Evolutionary conservation across 1,139 yeast genomes (phyloP).

Genomic region (Blastobotrys persicus): DNA sequence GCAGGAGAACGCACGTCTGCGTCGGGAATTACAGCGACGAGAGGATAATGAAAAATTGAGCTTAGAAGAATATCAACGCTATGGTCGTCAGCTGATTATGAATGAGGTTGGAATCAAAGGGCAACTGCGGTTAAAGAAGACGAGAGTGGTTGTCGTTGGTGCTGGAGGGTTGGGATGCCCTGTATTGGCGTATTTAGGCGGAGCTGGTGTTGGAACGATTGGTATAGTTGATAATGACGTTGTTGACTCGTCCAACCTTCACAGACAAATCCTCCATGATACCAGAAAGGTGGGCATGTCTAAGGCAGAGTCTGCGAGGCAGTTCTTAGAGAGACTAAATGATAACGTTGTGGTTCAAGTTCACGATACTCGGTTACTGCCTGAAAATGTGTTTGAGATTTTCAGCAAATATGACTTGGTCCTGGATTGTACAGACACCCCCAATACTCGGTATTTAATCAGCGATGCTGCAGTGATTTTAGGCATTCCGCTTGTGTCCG

Average conservation of each 20-base stretch:
- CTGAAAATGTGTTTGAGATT: constrained; percentile 61
- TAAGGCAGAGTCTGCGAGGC: constrained; percentile 77
- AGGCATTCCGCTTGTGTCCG: constrained; percentile 77
- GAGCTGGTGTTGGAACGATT: constrained; percentile 81
- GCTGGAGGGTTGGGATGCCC: constrained; percentile 99
- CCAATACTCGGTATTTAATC: constrained; percentile 79
- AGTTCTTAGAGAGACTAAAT: constrained; percentile 52
- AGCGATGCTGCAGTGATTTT: constrained; percentile 78
- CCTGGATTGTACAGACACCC: constrained; percentile 93
- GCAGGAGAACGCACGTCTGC: constrained; percentile 11
- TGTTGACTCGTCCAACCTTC: constrained; percentile 83
- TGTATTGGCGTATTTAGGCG: constrained; percentile 76
- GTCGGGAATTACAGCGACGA: not conserved
- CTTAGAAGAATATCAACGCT: constrained; percentile 70
- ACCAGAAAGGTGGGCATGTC: constrained; percentile 60
- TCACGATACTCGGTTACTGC: constrained; percentile 51
- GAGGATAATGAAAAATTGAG: constrained; percentile 7
- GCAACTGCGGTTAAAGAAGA: constrained; percentile 56
- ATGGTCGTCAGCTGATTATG: constrained; percentile 95
- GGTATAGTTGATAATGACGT: constrained; percentile 87
- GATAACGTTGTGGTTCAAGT: constrained; percentile 61
- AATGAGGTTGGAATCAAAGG: constrained; percentile 64
- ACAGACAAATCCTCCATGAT: constrained; percentile 82
- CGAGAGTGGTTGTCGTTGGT: constrained; percentile 76
- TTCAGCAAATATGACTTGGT: constrained; percentile 67